Conservation (phyloP, 305 asterid genomes). For the Fraxinus latifolia region DNA sequence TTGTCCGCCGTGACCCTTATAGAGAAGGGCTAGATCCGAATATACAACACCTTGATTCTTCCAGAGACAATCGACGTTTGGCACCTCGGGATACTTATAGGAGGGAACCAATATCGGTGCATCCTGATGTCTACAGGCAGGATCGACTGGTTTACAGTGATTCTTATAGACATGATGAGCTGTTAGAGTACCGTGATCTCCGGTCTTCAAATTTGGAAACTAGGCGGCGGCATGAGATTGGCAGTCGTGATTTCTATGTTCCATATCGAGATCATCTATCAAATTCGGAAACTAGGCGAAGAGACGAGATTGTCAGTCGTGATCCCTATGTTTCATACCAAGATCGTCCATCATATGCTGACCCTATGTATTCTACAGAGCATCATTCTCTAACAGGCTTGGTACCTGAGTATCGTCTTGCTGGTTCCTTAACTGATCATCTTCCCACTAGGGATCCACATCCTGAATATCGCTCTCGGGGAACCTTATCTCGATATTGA, state of each 20-base stretch:
- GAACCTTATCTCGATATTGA: slow-evolving; percentile 15
- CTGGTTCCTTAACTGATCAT: slow-evolving; percentile 14
- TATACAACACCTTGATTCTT: slow-evolving; percentile 30
- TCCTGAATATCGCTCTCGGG: slow-evolving; percentile 16
- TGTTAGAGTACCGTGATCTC: slow-evolving; percentile 16
- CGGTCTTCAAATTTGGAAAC: slow-evolving; percentile 25
- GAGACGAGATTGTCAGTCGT: slow-evolving; percentile 24
- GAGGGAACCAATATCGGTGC: slow-evolving; percentile 25
- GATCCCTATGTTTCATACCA: slow-evolving; percentile 35
- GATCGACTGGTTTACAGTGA: slow-evolving; percentile 26
- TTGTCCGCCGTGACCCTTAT: slow-evolving; percentile 24
- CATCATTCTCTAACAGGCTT: slow-evolving; percentile 29
- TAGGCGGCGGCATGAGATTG: slow-evolving; percentile 28
- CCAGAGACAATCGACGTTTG: slow-evolving; percentile 25
- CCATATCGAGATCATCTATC: slow-evolving; percentile 27
- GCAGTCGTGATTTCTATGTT: slow-evolving; percentile 29
- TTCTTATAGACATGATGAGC: slow-evolving; percentile 32
- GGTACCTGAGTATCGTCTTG: slow-evolving; percentile 36
- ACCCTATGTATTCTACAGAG: slow-evolving; percentile 31
- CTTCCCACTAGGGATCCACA: neutral
- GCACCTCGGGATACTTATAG: slow-evolving; percentile 28
- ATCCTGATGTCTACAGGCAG: slow-evolving; percentile 27
- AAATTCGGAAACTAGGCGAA: slow-evolving; percentile 30
- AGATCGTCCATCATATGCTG: slow-evolving; percentile 27
- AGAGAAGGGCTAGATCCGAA: slow-evolving; percentile 24